Base-by-base conservation (phyloP, 2,329 filamentous ascomycete species). In the Beauveria rudraprayagi region DNA sequence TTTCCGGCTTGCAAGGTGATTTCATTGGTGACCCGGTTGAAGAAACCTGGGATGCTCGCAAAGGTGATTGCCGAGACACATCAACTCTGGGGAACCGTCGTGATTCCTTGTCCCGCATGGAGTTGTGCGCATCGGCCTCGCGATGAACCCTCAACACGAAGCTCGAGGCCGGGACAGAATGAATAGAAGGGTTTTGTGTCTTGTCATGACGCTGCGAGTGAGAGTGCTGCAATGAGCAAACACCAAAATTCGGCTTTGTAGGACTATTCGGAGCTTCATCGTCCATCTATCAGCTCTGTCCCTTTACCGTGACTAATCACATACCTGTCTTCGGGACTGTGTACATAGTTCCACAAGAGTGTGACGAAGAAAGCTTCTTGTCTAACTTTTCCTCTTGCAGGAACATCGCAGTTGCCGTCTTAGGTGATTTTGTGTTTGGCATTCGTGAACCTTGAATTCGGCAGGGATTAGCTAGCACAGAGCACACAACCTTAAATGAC, bases 91-190 rank as follows among this genome's bases (percentile, higher is more conserved):
- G 28, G 22, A 28, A 22, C 14, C 24, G 22, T 22, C 17, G 22
- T 10, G 28, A 16, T 14, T 41, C 46, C 17, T 16, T 47, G 2
- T 58, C 47, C n/a, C 56, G 34, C 19, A 24, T 17, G 17, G 7
- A 11, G 5, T 30, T 4, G 7, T 24, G n/a, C 24, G 24, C 3
- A 19, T 51, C 56, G 16, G 17, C n/a, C 5, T 58, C 24, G 9
- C 26, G 56, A 41, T 51, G 56, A 4, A 58, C 46, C 34, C 56
- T 58, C 34, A 58, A 26, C 14, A 58, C 56, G 30, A 51, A n/a
- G 22, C 56, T 58, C 7, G 37, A 51, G 7, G 56, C 56, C 11
- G 56, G 46, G 3, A 58, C 46, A 9, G 56, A 30, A 24, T 58
- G 46, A 5, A 53, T 30, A 30, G 47, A 53, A 3, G 48, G n/a